These are phyloP conservation scores for Tricholoma terreum DNA, from an alignment of 768 basidiomycete genomes.

Conservation along the genomic window DNA sequence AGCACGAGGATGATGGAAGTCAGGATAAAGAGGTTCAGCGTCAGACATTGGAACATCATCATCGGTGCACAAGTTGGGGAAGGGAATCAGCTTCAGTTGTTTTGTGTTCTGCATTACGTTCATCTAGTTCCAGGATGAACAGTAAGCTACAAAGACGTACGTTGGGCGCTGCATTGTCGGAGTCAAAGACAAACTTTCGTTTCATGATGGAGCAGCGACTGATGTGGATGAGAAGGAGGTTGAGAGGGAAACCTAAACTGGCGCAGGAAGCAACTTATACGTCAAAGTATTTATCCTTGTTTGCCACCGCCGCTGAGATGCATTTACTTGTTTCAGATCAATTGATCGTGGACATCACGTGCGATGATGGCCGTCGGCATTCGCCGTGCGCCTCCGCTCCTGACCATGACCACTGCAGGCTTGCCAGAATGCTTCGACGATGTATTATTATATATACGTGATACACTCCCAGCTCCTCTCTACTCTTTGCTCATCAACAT, in stretches of 20 bases:
- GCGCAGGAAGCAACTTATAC: conserved; percentile 30
- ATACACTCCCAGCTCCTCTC: conserved; percentile 52
- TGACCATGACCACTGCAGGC: conserved; percentile 6
- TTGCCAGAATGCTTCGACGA: conserved; percentile 53
- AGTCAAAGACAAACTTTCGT: conserved; percentile 66
- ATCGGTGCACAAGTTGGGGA: conserved; percentile 63
- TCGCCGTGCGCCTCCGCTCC: too few relatives aligned
- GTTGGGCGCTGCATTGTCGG: conserved; percentile 48
- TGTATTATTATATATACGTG: conserved; percentile 51
- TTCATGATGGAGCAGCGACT: conserved; percentile 40
- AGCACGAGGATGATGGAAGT: conserved; percentile 59
- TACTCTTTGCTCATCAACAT: conserved; percentile 50
- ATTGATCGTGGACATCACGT: too few relatives aligned
- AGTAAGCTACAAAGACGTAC: conserved; percentile 32
- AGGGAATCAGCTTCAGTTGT: conserved; percentile 72
- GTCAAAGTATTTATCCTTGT: conserved; percentile 20
- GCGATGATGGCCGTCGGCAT: too few relatives aligned
- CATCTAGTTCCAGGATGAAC: conserved; percentile 18
- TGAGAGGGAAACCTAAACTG: conserved; percentile 7
- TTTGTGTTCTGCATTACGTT: conserved; percentile 47
- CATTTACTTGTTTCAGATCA: not conserved
- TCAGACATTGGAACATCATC: conserved; percentile 73
- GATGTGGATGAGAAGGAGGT: conserved; percentile 18
- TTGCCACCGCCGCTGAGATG: conserved; percentile 4
- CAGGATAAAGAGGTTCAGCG: conserved; percentile 52